Evolutionary conservation across 179 eudicot species (phyloP).

Genomic region (Vitellaria paradoxa): DNA sequence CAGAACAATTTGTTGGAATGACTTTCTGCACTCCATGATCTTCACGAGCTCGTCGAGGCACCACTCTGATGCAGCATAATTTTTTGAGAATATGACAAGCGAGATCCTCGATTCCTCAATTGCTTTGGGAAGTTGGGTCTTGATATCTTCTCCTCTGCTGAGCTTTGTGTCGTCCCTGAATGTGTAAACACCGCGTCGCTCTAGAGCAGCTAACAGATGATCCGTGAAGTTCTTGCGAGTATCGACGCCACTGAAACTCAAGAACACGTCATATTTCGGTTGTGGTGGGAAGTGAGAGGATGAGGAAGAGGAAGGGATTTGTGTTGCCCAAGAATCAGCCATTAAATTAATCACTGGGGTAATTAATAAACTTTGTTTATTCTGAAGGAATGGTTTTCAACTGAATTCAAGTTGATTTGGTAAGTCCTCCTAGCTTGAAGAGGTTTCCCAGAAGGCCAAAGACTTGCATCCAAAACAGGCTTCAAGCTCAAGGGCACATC

Average conservation of each 20-base stretch:
- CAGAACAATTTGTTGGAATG: background rate
- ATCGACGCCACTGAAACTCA: background rate
- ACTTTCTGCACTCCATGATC: conserved; percentile 10
- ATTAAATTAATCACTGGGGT: background rate
- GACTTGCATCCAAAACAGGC: no score
- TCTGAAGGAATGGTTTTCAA: no score
- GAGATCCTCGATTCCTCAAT: conserved; percentile 9
- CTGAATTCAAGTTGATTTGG: no score
- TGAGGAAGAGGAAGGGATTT: background rate
- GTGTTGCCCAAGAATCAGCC: background rate
- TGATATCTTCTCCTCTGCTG: background rate
- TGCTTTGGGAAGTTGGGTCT: background rate
- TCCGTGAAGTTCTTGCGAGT: background rate
- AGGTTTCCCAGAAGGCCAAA: no score
- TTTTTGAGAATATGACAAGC: background rate
- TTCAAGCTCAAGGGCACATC: no score
- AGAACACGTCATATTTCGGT: background rate
- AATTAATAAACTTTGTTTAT: no score
- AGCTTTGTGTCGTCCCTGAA: conserved; percentile 14
- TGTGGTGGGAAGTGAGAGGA: background rate
- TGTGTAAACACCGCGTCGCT: background rate
- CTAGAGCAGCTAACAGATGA: conserved; percentile 1
- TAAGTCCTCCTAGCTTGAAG: no score
- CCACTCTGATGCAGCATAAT: background rate
- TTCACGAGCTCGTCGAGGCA: conserved; percentile 18